Conservation (phyloP, 2,329 filamentous ascomycete genomes). For the Lachnellula hyalina region DNA sequence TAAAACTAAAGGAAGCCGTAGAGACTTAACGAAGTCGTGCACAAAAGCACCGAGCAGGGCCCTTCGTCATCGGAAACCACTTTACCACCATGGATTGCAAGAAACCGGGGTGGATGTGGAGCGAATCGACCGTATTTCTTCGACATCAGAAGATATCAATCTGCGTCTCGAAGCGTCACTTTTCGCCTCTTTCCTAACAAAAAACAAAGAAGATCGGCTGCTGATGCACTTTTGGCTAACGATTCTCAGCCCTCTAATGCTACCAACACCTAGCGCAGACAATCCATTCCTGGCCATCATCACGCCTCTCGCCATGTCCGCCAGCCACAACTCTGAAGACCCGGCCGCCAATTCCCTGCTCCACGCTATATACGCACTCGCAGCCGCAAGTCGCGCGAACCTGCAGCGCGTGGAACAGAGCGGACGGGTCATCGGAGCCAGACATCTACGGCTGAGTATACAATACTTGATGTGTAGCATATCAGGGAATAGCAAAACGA, state of each 20-base stretch:
- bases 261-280: neutral
- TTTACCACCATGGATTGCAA: no score
- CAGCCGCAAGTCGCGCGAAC: neutral
- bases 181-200: neutral
- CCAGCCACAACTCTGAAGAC: neutral
- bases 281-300: neutral
- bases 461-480: neutral
- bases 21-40: no score
- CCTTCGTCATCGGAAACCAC: no score
- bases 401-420: neutral
- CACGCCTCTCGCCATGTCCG: neutral
- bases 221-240: constrained; percentile 1
- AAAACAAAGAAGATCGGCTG: neutral
- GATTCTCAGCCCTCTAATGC: neutral
- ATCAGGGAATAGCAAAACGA: neutral
- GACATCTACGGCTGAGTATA: neutral
- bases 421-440: neutral
- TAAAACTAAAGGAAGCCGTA: no score
- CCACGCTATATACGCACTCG: neutral
- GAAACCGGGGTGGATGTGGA: no score
- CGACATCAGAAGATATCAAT: neutral
- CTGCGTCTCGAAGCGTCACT: neutral
- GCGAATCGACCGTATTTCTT: neutral
- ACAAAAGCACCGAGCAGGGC: no score
- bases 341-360: neutral